phyloP scores from a whole-genome alignment of 257 asterid species.

The Cinchona pubescens region DNA sequence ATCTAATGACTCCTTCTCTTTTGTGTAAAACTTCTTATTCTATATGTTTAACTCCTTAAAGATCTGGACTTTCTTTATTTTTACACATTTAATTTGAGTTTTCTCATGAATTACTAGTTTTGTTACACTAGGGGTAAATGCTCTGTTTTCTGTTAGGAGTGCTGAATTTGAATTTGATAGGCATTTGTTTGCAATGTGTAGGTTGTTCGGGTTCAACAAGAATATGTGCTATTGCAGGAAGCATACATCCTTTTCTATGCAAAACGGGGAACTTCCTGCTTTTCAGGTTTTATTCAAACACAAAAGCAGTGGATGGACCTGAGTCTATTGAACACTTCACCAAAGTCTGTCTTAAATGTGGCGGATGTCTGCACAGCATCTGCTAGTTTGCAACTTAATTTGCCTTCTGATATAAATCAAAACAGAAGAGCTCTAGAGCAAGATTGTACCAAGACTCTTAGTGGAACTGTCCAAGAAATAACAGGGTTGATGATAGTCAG shows the following conservation, averaged over 20 bases:
- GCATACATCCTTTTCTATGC: slow-evolving; percentile 88
- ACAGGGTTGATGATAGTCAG: slow-evolving; percentile 22
- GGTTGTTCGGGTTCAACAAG: slow-evolving; percentile 62
- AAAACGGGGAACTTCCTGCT: slow-evolving; percentile 65
- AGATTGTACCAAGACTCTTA: slow-evolving; percentile 23
- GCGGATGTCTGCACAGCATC: slow-evolving; percentile 29
- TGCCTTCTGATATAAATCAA: slow-evolving; percentile 26
- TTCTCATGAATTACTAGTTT: not conserved
- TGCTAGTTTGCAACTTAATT: slow-evolving; percentile 20
- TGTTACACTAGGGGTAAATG: not conserved
- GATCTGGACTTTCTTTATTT: not conserved
- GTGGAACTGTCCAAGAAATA: slow-evolving; percentile 20
- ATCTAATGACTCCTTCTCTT: not conserved
- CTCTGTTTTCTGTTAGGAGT: not conserved
- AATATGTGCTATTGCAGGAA: slow-evolving; percentile 69
- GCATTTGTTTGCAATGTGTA: slow-evolving; percentile 27
- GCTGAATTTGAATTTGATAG: slow-evolving; percentile 2
- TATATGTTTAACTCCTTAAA: not conserved
- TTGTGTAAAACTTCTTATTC: not conserved
- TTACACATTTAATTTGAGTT: not conserved
- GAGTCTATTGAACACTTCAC: slow-evolving; percentile 50
- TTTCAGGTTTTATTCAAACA: slow-evolving; percentile 54
- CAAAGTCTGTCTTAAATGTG: slow-evolving; percentile 74
- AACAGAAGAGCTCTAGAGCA: slow-evolving; percentile 21
- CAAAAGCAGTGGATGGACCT: slow-evolving; percentile 37